phyloP scores from a whole-genome alignment of 768 basidiomycete species.

The Tulasnella sp. region DNA sequence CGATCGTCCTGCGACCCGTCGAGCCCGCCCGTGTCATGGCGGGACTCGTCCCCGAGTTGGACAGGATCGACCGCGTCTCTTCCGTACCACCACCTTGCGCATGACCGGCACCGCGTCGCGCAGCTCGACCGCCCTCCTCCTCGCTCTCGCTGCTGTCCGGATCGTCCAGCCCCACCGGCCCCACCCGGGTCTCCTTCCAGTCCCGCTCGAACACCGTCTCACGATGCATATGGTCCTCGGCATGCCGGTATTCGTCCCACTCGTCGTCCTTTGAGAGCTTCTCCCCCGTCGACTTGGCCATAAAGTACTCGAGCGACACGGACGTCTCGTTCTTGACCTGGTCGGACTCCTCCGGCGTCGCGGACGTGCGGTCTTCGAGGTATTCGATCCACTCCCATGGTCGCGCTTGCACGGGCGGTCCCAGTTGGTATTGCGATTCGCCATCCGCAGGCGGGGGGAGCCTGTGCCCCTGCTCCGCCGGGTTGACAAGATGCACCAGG shows the following conservation, averaged over 20 bases:
- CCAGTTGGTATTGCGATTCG: slow-evolving; percentile 7
- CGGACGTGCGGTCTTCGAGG: not conserved
- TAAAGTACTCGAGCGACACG: slow-evolving; percentile 16
- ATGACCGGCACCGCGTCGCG: not conserved
- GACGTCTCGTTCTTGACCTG: slow-evolving; percentile 11
- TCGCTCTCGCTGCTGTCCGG: slow-evolving; percentile 8
- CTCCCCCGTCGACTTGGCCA: slow-evolving; percentile 5
- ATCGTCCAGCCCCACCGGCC: not conserved
- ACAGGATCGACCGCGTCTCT: not conserved
- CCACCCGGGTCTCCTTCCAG: slow-evolving; percentile 16
- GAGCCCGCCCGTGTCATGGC: slow-evolving; percentile 1
- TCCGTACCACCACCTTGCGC: not conserved
- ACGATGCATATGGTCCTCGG: slow-evolving; percentile 8
- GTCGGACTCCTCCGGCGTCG: not conserved
- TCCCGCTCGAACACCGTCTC: slow-evolving; percentile 18
- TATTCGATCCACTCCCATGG: slow-evolving; percentile 19
- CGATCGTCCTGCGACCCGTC: not conserved
- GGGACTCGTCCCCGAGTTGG: slow-evolving; percentile 6
- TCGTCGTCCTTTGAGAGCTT: not conserved
- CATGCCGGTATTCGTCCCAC: not conserved
- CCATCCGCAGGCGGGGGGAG: not conserved
- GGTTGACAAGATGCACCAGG: not conserved
- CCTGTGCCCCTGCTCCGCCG: not conserved
- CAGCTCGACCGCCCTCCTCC: not conserved
- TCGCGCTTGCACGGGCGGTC: slow-evolving; percentile 4